Percentiles rank a stretch among this genome's conserved stretches.
These are phyloP conservation scores for Fagus sylvatica DNA, from an alignment of 306 rosid genomes.

Conservation along the genomic window DNA sequence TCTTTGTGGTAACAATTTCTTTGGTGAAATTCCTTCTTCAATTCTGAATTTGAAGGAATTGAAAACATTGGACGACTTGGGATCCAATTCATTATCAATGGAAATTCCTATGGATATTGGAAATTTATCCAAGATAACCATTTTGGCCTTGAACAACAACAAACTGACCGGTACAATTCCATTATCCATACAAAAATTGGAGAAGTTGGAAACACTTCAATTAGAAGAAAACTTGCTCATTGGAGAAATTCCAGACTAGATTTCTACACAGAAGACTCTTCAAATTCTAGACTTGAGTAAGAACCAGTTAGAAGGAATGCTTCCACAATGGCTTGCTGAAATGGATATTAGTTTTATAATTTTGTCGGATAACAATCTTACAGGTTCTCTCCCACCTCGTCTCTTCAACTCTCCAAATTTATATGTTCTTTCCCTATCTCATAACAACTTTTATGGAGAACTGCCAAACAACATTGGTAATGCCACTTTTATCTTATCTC, in stretches of 20 bases:
- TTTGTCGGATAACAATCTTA: constrained; percentile 29
- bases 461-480: constrained; percentile 28
- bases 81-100: constrained; percentile 17
- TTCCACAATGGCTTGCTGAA: constrained; percentile 35
- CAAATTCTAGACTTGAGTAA: constrained; percentile 29
- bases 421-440: constrained; percentile 22
- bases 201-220: constrained; percentile 10
- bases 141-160: constrained; percentile 26
- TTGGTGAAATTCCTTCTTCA: not conserved
- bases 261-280: constrained; percentile 25
- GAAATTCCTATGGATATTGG: constrained; percentile 24
- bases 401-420: constrained; percentile 22
- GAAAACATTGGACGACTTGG: constrained; percentile 4
- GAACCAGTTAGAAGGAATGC: constrained; percentile 27
- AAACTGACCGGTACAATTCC: constrained; percentile 31
- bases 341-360: constrained; percentile 30
- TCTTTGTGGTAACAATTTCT: constrained; percentile 5
- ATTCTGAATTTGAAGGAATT: too few relatives aligned
- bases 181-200: constrained; percentile 16
- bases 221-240: constrained; percentile 18
- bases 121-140: constrained; percentile 22
- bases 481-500: constrained; percentile 13
- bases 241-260: constrained; percentile 32
- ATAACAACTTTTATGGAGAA: constrained; percentile 31
- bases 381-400: constrained; percentile 29